Evolutionary conservation across 1,284 basidiomycete genomes (phyloP).

Genomic region (Ceratobasidium papillatum): DNA sequence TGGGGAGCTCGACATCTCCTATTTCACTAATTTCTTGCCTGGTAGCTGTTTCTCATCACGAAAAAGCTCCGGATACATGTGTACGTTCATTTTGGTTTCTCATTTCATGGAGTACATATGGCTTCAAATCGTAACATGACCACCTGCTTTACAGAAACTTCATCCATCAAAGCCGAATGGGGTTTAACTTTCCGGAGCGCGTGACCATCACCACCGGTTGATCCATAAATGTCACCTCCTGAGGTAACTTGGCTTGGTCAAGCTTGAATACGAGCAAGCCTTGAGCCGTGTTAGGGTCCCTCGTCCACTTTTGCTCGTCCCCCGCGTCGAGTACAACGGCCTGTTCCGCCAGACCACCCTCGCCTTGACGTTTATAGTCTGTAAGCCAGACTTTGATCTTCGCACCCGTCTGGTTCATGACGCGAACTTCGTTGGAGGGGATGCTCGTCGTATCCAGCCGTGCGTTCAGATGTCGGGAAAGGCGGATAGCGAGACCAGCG

Average conservation of each 20-base stretch:
- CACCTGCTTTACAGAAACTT: too few relatives aligned
- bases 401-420: conserved; percentile 34
- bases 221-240: neutral
- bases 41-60: too few relatives aligned
- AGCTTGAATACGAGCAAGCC: conserved; percentile 28
- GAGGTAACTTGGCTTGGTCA: neutral
- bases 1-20: too few relatives aligned
- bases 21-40: too few relatives aligned
- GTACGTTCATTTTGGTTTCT: too few relatives aligned
- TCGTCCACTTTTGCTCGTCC: neutral
- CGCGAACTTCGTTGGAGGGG: neutral
- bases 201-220: neutral
- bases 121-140: too few relatives aligned
- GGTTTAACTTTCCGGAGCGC: neutral
- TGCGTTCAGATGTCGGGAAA: conserved; percentile 36
- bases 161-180: neutral
- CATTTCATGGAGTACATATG: too few relatives aligned
- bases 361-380: neutral
- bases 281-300: neutral
- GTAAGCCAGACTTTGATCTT: conserved; percentile 29
- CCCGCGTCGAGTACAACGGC: neutral
- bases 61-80: too few relatives aligned
- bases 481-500: conserved; percentile 43
- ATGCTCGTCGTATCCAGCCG: neutral
- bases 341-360: neutral